Conservation (phyloP, 495 filamentous ascomycete genomes). For the Cercophora sp. region DNA sequence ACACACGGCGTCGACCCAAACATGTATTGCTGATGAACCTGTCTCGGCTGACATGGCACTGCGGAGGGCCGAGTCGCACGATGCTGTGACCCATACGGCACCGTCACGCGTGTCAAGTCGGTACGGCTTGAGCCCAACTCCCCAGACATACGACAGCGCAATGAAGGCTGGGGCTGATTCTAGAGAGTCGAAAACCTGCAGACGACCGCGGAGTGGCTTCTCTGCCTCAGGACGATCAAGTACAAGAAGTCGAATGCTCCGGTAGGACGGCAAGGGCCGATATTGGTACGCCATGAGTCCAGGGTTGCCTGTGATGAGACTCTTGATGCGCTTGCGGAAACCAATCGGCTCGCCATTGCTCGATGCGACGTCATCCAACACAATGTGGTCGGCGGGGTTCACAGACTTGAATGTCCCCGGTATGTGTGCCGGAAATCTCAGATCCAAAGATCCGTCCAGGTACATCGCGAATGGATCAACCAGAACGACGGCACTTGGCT, state of each 20-base stretch:
- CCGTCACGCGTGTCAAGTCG: not conserved
- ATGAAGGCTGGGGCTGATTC: not conserved
- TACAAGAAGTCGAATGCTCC: not conserved
- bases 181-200: not conserved
- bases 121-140: not conserved
- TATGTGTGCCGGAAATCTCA: not conserved
- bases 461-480: not conserved
- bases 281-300: not conserved
- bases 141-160: not conserved
- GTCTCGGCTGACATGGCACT: not conserved
- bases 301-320: not conserved
- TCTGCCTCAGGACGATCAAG: not conserved
- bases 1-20: conserved; percentile 24
- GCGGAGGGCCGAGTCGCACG: not conserved
- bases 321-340: not conserved
- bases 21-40: not conserved
- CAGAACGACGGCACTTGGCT: not conserved
- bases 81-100: not conserved
- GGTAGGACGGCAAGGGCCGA: not conserved
- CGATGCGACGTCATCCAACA: not conserved
- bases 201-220: not conserved
- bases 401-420: not conserved
- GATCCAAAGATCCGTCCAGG: not conserved
- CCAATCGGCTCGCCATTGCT: not conserved
- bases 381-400: not conserved